Conservation (phyloP, 352 stramenopile genomes). For the Lagenidium giganteum region DNA sequence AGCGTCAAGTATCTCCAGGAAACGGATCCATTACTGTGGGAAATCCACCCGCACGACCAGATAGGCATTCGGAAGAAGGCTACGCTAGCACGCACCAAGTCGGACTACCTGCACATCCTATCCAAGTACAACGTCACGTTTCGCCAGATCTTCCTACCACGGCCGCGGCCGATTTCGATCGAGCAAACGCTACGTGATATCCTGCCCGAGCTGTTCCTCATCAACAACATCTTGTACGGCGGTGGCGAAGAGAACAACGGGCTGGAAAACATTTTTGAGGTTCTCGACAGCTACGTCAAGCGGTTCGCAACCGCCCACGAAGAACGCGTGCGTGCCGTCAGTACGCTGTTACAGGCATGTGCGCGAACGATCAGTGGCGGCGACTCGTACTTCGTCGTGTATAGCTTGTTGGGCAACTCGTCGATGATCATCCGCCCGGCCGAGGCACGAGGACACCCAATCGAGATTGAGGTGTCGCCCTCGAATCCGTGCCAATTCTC, state of each 20-base stretch:
- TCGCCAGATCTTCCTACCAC: slow-evolving; percentile 64
- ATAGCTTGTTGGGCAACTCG: slow-evolving; percentile 62
- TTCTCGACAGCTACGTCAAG: slow-evolving; percentile 67
- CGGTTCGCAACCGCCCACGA: slow-evolving; percentile 53
- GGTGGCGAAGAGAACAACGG: slow-evolving; percentile 57
- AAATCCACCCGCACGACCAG: slow-evolving; percentile 78
- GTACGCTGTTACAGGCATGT: slow-evolving; percentile 63
- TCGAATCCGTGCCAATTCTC: slow-evolving; percentile 54
- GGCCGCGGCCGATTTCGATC: slow-evolving; percentile 63
- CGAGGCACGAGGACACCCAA: slow-evolving; percentile 58
- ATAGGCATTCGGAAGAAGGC: slow-evolving; percentile 68
- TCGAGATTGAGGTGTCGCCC: slow-evolving; percentile 64
- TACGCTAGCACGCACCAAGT: slow-evolving; percentile 32
- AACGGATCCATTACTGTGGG: slow-evolving; percentile 76
- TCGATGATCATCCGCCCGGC: slow-evolving; percentile 73
- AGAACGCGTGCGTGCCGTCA: slow-evolving; percentile 63
- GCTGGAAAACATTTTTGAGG: slow-evolving; percentile 78
- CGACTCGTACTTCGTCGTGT: slow-evolving; percentile 78
- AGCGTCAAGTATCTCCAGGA: slow-evolving; percentile 79
- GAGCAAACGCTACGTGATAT: slow-evolving; percentile 79
- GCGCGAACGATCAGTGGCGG: slow-evolving; percentile 71
- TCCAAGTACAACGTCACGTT: slow-evolving; percentile 57
- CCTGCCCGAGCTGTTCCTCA: slow-evolving; percentile 65
- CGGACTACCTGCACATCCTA: slow-evolving; percentile 69
- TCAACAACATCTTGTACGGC: slow-evolving; percentile 75